A percentile compares a stretch with the other conserved stretches of the same genome.
Evolutionary conservation across 2,329 filamentous ascomycete genomes (phyloP).

Genomic region (Stachybotrys elegans): DNA sequence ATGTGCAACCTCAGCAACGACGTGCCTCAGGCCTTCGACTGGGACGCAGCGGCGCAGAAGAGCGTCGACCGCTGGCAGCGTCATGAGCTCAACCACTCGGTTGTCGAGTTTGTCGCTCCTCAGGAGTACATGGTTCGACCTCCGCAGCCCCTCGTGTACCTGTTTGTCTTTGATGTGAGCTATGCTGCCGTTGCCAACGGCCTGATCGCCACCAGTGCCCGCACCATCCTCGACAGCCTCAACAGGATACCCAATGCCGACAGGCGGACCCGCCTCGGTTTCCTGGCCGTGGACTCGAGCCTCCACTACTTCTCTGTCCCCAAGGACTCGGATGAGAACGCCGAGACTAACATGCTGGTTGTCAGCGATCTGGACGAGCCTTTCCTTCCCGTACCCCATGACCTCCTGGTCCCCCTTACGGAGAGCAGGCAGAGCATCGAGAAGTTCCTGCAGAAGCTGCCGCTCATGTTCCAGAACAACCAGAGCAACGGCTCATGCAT

Average conservation of each 20-base stretch:
- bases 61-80: slow-evolving; percentile 88
- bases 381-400: slow-evolving; percentile 88
- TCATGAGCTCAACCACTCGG: slow-evolving; percentile 89
- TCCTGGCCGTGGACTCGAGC: slow-evolving; percentile 91
- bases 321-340: slow-evolving; percentile 78
- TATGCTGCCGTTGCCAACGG: slow-evolving; percentile 86
- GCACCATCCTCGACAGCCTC: slow-evolving; percentile 90
- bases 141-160: slow-evolving; percentile 89
- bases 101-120: slow-evolving; percentile 94
- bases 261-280: slow-evolving; percentile 84
- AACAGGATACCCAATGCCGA: slow-evolving; percentile 98
- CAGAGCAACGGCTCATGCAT: slow-evolving; percentile 88
- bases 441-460: slow-evolving; percentile 82
- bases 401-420: slow-evolving; percentile 81
- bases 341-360: slow-evolving; percentile 85
- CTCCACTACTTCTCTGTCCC: slow-evolving; percentile 96
- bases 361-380: slow-evolving; percentile 94
- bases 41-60: slow-evolving; percentile 90
- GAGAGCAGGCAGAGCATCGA: slow-evolving; percentile 91
- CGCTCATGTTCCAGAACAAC: slow-evolving; percentile 95
- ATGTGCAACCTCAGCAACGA: slow-evolving; percentile 99
- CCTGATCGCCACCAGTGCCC: slow-evolving; percentile 83
- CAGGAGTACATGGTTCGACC: slow-evolving; percentile 99
- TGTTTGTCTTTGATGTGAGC: slow-evolving; percentile 94
- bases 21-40: slow-evolving; percentile 98